Base-by-base conservation (phyloP, 192 early-diverging fungal species). In the Backusella morwellensis region DNA sequence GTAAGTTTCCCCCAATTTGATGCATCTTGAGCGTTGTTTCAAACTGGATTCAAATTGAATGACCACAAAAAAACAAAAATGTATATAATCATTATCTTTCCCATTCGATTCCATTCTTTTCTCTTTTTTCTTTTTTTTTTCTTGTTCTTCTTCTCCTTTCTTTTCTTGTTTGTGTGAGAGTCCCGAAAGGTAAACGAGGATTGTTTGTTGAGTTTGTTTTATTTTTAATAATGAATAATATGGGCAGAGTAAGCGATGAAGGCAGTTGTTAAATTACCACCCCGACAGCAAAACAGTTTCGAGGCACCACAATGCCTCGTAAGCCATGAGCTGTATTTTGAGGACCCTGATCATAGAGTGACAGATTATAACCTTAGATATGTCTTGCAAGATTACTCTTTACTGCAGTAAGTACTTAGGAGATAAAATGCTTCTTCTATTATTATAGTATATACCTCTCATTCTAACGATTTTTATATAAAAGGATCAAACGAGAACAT, bases 181-280 rank as follows among this genome's bases (percentile, higher is more conserved):
- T 26, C 23, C 54, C n/a, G 11, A 59, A 59, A 59, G 54, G 54
- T 59, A 59, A 59, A 59, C 12, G 47, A n/a, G 15, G 17, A 50
- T n/a, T 21, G 42, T 17, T 44, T 19, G 15, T 44, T 44, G 11
- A 40, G 38, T 8, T 17, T 44, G 15, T 44, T 44, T 17, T 44
- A 44, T 40, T 11, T 11, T 40, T 44, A 50, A 19, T n/a, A 50
- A 50, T 21, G 17, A n/a, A 50, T 50, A 19, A 50, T 17, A 50
- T 7, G 54, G 54, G 29, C 8, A 26, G 23, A 26, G 6, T 19
- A 23, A 59, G 54, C 17, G 54, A 59, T 59, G 54, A 59, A 59
- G 54, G 54, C 70, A 17, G 23, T 71, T 71, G 36, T 71, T 71
- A 71, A 71, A 32, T 41, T 71, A 44, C 70, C 70, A 47, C 42